Base-by-base conservation (phyloP, 78 protist species). In the Andalucia godoyi region DNA sequence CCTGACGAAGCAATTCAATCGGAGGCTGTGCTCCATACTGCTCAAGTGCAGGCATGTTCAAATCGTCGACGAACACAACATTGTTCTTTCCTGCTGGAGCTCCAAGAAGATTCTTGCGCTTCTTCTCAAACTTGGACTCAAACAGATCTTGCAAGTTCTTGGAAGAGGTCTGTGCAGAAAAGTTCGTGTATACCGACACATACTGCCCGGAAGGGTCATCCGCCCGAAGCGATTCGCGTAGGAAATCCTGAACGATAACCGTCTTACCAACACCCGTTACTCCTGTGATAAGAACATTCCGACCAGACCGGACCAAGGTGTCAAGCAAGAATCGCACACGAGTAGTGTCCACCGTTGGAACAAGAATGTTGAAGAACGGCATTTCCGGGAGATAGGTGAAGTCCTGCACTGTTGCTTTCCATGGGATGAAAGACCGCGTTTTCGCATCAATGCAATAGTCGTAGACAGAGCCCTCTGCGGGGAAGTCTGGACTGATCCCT, bases 1-100 rank as follows among this genome's bases (percentile, higher is more conserved):
- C 41, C 68, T 84, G 90, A 27, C 91, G 72, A 59, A 85, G 50
- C 37, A 89, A 66, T 66, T 84, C 95, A 25, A 85, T 30, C 21
- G 95, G 87, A 8, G 90, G 95, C 55, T 80, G 84, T 4, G 95
- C 86, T 39, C 88, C 90, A 38, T 64, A 86, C 58, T 41, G 57
- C 57, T 81, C 91, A n/a, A 41, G 74, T 41, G 27, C 37, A 13
- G 95, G 95, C 95, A 89, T 89, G 81, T 89, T 89, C 50, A 83
- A 23, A 70, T 89, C 95, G 51, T 89, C 95, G 70, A 89, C 70
- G 47, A 89, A 85, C 36, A 71, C 0, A 40, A 77, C 18, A 36
- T 59, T 29, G 37, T 38, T 33, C 73, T 66, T 76, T 43, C 86
- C 90, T 0, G 71, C 53, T 33, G 84, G 72, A 25, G 89, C 78